Percentiles rank a stretch among this genome's conserved stretches.
phyloP scores from a whole-genome alignment of 345 rosid species.

The Fremontodendron californicum region DNA sequence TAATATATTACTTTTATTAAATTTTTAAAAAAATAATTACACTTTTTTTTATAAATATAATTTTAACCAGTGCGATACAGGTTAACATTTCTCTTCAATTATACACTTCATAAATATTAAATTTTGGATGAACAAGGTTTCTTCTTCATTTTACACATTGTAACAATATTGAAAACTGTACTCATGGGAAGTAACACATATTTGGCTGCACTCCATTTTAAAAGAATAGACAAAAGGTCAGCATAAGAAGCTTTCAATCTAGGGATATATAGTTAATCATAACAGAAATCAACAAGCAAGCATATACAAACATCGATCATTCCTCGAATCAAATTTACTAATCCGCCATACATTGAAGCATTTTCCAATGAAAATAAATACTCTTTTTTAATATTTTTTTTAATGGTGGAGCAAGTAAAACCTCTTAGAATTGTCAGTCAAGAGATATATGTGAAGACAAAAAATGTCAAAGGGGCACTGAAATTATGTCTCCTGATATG shows the following conservation, averaged over 20 bases:
- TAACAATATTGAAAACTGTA: no score
- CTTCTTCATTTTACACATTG: no score
- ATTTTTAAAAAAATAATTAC: background rate
- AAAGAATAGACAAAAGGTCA: background rate
- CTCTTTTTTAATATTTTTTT: no score
- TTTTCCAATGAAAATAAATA: background rate
- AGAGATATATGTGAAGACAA: no score
- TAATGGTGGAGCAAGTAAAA: no score
- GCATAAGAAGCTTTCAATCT: background rate
- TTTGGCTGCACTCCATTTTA: background rate
- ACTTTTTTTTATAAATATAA: background rate
- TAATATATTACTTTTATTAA: no score
- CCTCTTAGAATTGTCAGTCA: no score
- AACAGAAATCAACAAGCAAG: background rate
- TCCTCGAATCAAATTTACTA: background rate
- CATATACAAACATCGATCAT: background rate
- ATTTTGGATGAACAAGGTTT: background rate
- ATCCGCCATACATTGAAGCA: background rate
- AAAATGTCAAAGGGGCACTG: no score
- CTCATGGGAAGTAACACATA: no score
- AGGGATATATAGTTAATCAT: background rate
- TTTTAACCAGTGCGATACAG: no score
- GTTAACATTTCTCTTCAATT: no score
- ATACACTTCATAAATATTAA: background rate
- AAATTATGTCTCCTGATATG: no score